A percentile compares a stretch with the other conserved stretches of the same genome.
phyloP scores from a whole-genome alignment of 345 rosid species.

The Salix suchowensis region DNA sequence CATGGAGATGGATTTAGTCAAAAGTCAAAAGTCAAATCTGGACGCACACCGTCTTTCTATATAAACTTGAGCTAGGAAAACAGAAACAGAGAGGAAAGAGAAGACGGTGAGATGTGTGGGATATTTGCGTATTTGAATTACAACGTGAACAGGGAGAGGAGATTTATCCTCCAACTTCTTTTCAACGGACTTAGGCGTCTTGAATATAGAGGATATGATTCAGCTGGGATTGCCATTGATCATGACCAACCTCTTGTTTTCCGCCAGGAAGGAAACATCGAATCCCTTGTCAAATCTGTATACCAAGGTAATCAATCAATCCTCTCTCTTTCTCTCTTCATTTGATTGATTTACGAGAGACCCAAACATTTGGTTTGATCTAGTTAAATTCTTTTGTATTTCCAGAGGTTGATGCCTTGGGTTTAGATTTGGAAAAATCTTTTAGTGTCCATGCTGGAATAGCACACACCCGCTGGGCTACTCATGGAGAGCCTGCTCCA shows the following conservation, averaged over 20 bases:
- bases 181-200: conserved; percentile 95
- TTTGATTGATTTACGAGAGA: too few species aligned
- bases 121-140: conserved; percentile 89
- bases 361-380: neutral
- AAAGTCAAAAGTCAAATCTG: conserved; percentile 5
- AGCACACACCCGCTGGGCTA: conserved; percentile 98
- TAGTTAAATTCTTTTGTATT: neutral
- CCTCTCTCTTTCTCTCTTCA: neutral
- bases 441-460: conserved; percentile 81
- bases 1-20: neutral
- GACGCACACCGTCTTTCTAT: neutral
- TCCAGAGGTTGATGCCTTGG: conserved; percentile 59
- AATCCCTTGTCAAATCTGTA: conserved; percentile 88
- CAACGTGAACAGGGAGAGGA: conserved; percentile 61
- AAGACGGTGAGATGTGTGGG: conserved; percentile 57
- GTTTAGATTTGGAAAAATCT: conserved; percentile 65
- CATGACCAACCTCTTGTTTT: conserved; percentile 50
- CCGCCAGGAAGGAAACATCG: conserved; percentile 91
- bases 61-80: neutral
- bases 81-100: neutral
- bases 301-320: conserved; percentile 48
- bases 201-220: conserved; percentile 95
- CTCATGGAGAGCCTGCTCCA: conserved; percentile 94
- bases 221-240: conserved; percentile 89
- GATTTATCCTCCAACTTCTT: conserved; percentile 77